phyloP scores from a whole-genome alignment of 805 yeast species.

The Kuraishia capsulata region DNA sequence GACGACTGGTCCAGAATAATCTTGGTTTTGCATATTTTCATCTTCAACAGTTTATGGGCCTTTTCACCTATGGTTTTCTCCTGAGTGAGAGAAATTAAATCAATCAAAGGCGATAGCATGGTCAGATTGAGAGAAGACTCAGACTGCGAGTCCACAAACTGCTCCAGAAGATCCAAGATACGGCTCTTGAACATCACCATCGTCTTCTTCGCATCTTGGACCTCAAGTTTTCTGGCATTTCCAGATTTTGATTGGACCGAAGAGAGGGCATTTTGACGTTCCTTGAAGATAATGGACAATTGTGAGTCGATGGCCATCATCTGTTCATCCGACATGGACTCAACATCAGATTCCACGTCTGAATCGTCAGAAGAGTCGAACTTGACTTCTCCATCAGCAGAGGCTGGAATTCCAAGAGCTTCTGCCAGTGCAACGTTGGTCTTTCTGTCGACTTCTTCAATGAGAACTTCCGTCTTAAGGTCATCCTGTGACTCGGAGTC shows the following conservation, averaged over 20 bases:
- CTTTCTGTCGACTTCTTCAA: conserved; percentile 26
- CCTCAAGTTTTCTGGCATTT: conserved; percentile 62
- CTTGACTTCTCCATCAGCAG: conserved; percentile 10
- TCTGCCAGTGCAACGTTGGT: conserved; percentile 60
- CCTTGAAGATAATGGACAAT: conserved; percentile 73
- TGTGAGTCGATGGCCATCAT: conserved; percentile 92
- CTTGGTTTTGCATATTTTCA: conserved; percentile 42
- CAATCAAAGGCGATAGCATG: conserved; percentile 47
- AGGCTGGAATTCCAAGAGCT: conserved; percentile 57
- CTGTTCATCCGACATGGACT: conserved; percentile 91
- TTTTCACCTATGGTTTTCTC: conserved; percentile 66
- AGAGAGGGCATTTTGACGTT: conserved; percentile 61
- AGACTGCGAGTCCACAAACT: conserved; percentile 40
- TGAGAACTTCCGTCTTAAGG: conserved; percentile 13
- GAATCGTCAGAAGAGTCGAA: conserved; percentile 29
- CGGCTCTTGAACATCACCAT: conserved; percentile 73
- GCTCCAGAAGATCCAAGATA: conserved; percentile 67
- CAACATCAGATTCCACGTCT: conserved; percentile 54
- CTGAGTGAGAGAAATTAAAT: conserved; percentile 54
- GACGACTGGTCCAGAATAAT: conserved; percentile 6
- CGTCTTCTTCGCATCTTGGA: conserved; percentile 69
- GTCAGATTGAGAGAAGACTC: conserved; percentile 29
- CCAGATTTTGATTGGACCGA: conserved; percentile 39
- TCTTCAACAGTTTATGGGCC: conserved; percentile 63
- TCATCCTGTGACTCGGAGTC: not conserved